phyloP scores from a whole-genome alignment of 2,329 filamentous ascomycete genomes.

The Colletotrichum chlorophyti region DNA sequence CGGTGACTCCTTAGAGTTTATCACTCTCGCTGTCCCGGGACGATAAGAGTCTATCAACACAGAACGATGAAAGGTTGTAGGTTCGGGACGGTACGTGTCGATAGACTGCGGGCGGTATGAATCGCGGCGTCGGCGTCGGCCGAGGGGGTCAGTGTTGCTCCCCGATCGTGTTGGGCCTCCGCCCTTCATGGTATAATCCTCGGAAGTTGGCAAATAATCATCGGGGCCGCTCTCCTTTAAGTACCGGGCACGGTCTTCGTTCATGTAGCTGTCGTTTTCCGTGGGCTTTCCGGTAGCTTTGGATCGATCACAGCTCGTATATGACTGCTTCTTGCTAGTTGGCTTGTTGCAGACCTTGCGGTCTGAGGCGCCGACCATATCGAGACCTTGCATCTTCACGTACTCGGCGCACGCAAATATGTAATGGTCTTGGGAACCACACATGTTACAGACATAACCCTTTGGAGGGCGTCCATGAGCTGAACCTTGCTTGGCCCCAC shows the following conservation, averaged over 20 bases:
- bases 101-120: background rate
- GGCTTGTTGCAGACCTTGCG: background rate
- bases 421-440: constrained; percentile 29
- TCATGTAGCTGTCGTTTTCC: background rate
- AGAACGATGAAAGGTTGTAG: too few relatives aligned
- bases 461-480: constrained; percentile 1
- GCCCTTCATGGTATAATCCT: too few relatives aligned
- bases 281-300: too few relatives aligned
- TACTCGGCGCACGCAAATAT: constrained; percentile 21
- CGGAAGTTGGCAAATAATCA: too few relatives aligned
- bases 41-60: too few relatives aligned
- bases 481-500: constrained; percentile 15
- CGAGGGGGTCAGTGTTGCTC: background rate
- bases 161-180: background rate
- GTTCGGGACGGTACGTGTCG: background rate
- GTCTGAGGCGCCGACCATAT: too few relatives aligned
- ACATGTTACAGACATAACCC: constrained; percentile 30
- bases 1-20: too few relatives aligned
- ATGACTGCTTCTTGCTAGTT: too few relatives aligned
- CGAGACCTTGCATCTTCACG: too few relatives aligned
- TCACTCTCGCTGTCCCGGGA: too few relatives aligned
- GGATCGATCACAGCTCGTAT: too few relatives aligned
- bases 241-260: constrained; percentile 5
- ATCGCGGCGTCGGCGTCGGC: background rate
- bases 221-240: too few relatives aligned